Base-by-base conservation (phyloP, 2,329 filamentous ascomycete genomes). In the Trichoderma lentiforme region DNA sequence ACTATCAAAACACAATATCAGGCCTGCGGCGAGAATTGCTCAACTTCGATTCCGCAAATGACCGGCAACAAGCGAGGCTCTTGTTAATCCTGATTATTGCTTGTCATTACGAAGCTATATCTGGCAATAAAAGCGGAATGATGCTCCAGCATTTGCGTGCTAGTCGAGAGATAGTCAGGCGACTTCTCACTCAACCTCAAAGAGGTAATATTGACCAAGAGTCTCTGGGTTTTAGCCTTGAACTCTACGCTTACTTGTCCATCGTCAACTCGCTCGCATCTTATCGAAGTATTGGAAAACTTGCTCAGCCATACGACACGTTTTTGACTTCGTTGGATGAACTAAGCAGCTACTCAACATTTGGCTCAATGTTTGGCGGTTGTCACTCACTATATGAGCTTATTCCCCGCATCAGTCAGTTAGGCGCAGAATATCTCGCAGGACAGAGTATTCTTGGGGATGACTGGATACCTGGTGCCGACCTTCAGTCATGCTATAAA, bases 1-100 rank as follows among this genome's bases (percentile, higher is more conserved):
- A 67, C 36, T 67, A 56, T 34, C 47, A 67, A 11, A 67, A 67
- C 15, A 67, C 47, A n/a, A 67, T 67, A 67, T 67, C 64, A 18
- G 64, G 64, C 30, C 26, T 67, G 34, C 64, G 64, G 21, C 26
- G 18, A 15, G 64, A 57, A 47, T 30, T 57, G 47, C 28, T 32
- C 15, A 24, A 67, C n/a, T 67, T 67, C 28, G 47, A 67, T 34
- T 18, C 43, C 7, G 47, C 64, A 36, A 32, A 39, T 67, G 28
- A n/a, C 6, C 47, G 56, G 15, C 57, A 58, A 39, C 65, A 58
- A 18, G 30, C n/a, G 24, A 56, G 32, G n/a, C 7, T 68, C 28
- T 58, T 68, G 32, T n/a, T 68, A 14, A 39, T 68, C 8, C 30
- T 68, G 6, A 68, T 68, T 36, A 58, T 58, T 15, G 7, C 36